phyloP scores from a whole-genome alignment of 305 asterid species.

The Solanum aculeatissimum region DNA sequence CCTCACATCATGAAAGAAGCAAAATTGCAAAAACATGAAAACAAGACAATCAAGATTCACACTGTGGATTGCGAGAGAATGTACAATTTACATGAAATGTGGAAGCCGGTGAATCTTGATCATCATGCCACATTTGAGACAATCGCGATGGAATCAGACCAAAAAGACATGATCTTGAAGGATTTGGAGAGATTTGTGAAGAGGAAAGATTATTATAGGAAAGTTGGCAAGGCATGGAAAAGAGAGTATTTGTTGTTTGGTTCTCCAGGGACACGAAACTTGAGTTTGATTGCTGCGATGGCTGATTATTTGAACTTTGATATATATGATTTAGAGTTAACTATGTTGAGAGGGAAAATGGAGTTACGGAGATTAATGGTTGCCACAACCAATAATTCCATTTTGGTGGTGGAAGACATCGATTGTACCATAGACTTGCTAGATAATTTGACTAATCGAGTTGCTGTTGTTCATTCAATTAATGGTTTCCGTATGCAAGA shows the following conservation, averaged over 20 bases:
- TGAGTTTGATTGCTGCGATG: background rate
- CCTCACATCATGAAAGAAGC: conserved; percentile 32
- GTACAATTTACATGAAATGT: background rate
- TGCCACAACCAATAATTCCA: conserved; percentile 36
- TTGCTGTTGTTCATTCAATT: background rate
- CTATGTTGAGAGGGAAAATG: conserved; percentile 21
- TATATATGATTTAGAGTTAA: background rate
- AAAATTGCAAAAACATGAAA: background rate
- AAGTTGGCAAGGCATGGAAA: too few species aligned
- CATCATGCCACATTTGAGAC: too few species aligned
- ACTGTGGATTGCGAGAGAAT: background rate
- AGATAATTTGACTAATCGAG: conserved; percentile 17
- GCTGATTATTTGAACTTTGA: background rate
- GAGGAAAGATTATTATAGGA: too few species aligned
- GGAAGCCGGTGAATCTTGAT: background rate
- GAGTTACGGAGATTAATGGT: conserved; percentile 34
- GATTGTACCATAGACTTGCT: conserved; percentile 47
- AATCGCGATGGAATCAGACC: too few species aligned
- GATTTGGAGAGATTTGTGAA: too few species aligned
- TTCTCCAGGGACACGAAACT: background rate
- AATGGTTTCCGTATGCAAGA: background rate
- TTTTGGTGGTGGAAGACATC: conserved; percentile 56
- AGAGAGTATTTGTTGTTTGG: too few species aligned
- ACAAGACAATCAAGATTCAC: conserved; percentile 21
- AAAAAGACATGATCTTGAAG: too few species aligned